These are phyloP conservation scores for Daldinia loculata DNA, from an alignment of 495 filamentous ascomycete species.

Conservation along the genomic window DNA sequence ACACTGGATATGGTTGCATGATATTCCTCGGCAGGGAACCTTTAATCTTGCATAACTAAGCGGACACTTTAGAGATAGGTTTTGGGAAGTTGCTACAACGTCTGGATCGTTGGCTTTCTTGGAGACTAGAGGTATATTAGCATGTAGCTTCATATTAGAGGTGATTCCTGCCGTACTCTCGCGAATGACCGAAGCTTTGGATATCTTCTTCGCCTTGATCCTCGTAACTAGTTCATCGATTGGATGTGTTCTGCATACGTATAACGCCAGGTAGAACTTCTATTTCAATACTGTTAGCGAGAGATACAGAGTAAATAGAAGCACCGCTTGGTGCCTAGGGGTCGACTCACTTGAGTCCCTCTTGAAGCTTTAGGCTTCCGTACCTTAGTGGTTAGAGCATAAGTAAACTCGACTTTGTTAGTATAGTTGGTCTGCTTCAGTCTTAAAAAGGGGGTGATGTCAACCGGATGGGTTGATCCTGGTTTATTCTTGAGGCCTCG, in stretches of 20 bases:
- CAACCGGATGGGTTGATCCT: constrained; percentile 89
- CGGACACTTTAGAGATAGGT: constrained; percentile 92
- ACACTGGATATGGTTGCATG: constrained; percentile 91
- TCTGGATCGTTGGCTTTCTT: constrained; percentile 86
- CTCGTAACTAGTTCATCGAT: constrained; percentile 75
- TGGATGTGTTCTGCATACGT: constrained; percentile 75
- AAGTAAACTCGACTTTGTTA: constrained; percentile 86
- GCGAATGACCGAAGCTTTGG: constrained; percentile 78
- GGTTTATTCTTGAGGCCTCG: constrained; percentile 95
- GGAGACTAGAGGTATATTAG: constrained; percentile 65
- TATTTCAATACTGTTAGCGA: constrained; percentile 49
- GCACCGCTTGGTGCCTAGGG: constrained; percentile 19
- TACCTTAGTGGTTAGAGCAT: constrained; percentile 89
- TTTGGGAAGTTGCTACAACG: constrained; percentile 83
- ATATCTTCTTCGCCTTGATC: constrained; percentile 74
- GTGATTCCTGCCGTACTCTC: constrained; percentile 69
- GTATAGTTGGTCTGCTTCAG: constrained; percentile 69
- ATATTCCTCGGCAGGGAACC: constrained; percentile 77
- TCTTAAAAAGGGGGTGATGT: constrained; percentile 82
- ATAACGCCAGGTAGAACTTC: constrained; percentile 79
- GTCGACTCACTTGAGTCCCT: constrained; percentile 39
- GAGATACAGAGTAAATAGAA: constrained; percentile 4
- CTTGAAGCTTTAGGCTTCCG: constrained; percentile 21
- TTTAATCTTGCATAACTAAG: constrained; percentile 83
- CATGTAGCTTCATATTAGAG: constrained; percentile 1